Evolutionary conservation across 768 basidiomycete species (phyloP).

Genomic region (Imleria badia): DNA sequence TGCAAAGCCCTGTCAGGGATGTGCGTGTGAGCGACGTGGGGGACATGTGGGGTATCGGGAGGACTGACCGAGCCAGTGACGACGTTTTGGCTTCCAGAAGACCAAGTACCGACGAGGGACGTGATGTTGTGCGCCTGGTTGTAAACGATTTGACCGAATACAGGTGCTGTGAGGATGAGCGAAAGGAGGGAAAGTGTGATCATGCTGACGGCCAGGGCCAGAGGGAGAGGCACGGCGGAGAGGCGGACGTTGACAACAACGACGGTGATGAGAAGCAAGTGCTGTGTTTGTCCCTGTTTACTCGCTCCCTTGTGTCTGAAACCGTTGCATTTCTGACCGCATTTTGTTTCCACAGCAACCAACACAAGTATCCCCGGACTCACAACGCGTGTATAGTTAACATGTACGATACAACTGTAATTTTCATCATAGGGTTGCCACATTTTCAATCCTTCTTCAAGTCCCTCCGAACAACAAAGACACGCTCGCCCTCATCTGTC

Average conservation of each 20-base stretch:
- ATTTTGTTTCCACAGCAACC: no score
- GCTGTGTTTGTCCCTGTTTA: conserved; percentile 29
- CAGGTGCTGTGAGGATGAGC: conserved; percentile 28
- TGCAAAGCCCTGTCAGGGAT: conserved; percentile 65
- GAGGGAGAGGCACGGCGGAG: conserved; percentile 9
- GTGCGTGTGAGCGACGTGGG: neutral
- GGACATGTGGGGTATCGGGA: neutral
- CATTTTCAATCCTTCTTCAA: conserved; percentile 74
- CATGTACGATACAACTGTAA: no score
- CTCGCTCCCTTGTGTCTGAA: conserved; percentile 5
- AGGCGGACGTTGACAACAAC: conserved; percentile 30
- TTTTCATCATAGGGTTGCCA: no score
- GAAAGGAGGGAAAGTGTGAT: conserved; percentile 26
- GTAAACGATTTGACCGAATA: conserved; percentile 41
- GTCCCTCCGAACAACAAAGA: conserved; percentile 74
- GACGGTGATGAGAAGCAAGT: conserved; percentile 24
- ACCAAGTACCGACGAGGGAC: conserved; percentile 79
- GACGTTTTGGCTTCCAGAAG: conserved; percentile 73
- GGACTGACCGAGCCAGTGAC: conserved; percentile 77
- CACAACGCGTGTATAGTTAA: no score
- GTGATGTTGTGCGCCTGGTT: conserved; percentile 64
- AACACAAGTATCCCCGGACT: no score
- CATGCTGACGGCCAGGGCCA: conserved; percentile 2
- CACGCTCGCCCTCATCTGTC: conserved; percentile 63
- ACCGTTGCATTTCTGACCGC: conserved; percentile 4